phyloP scores from a whole-genome alignment of 164 flowering plant species.

The Chloranthus sessilifolius region DNA sequence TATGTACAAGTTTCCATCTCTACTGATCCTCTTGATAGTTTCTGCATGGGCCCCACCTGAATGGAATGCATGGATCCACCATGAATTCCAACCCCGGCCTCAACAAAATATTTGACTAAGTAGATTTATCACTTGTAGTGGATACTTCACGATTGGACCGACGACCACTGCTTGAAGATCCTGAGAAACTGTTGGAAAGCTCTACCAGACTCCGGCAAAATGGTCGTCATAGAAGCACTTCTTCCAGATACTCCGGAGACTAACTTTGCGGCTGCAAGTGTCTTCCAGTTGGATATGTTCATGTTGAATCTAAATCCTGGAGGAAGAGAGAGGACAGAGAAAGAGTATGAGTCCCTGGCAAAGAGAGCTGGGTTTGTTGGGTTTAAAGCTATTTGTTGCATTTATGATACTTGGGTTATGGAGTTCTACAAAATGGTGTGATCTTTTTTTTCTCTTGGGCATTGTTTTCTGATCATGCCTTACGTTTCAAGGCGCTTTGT shows the following conservation, averaged over 20 bases:
- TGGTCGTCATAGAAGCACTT: slow-evolving; percentile 27
- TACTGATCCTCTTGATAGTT: no score
- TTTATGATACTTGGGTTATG: slow-evolving; percentile 14
- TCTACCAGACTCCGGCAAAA: slow-evolving; percentile 27
- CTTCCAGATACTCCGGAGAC: slow-evolving; percentile 20
- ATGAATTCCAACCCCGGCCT: no score
- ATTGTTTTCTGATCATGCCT: no score
- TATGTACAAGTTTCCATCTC: no score
- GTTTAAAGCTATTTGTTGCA: not conserved
- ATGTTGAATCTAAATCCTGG: slow-evolving; percentile 14
- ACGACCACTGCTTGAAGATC: slow-evolving; percentile 26
- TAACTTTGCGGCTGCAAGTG: not conserved
- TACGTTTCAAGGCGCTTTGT: no score
- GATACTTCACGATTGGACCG: slow-evolving; percentile 26
- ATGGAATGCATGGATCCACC: no score
- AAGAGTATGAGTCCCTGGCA: slow-evolving; percentile 20
- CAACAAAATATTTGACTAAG: no score
- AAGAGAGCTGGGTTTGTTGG: slow-evolving; percentile 23
- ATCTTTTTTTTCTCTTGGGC: not conserved
- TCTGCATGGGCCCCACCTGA: no score
- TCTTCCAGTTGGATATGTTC: slow-evolving; percentile 13
- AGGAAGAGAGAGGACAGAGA: slow-evolving; percentile 27
- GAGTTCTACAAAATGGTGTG: slow-evolving; percentile 23
- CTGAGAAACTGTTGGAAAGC: slow-evolving; percentile 29
- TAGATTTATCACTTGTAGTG: slow-evolving; percentile 4